These are phyloP conservation scores for Phytophthora melonis DNA, from an alignment of 352 stramenopile species.

Conservation along the genomic window DNA sequence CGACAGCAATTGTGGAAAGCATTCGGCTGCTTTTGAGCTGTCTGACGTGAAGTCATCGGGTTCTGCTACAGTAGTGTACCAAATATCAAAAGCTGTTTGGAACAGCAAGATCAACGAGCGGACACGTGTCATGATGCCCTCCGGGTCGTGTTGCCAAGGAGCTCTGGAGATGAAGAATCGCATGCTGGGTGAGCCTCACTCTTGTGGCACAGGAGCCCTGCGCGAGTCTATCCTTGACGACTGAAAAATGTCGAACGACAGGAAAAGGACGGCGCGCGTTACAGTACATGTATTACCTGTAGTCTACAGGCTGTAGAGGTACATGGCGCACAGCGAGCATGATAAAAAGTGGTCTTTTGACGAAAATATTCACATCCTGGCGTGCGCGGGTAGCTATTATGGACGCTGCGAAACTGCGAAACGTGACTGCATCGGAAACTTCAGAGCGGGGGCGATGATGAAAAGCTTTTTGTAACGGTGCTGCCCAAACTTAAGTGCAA, in stretches of 20 bases:
- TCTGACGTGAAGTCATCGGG: too few relatives aligned
- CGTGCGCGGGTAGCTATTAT: slow-evolving; percentile 3
- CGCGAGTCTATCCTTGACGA: too few relatives aligned
- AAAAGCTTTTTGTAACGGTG: neutral
- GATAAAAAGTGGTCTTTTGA: slow-evolving; percentile 20
- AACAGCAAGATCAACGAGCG: neutral
- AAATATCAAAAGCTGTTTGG: too few relatives aligned
- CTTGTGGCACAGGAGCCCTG: neutral
- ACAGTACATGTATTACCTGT: neutral
- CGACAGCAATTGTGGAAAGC: too few relatives aligned
- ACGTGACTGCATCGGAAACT: neutral
- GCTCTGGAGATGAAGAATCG: neutral
- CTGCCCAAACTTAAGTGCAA: slow-evolving; percentile 14
- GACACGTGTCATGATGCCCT: too few relatives aligned
- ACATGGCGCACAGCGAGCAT: slow-evolving; percentile 23
- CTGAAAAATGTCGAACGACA: neutral
- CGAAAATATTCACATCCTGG: slow-evolving; percentile 28
- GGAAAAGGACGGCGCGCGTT: neutral
- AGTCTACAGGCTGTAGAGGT: too few relatives aligned
- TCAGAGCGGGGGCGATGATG: neutral
- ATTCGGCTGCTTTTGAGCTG: too few relatives aligned
- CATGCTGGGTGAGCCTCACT: neutral
- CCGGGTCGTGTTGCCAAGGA: too few relatives aligned
- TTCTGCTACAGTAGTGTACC: too few relatives aligned
- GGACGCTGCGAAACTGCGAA: neutral